These are phyloP conservation scores for Trichoderma oligosporum DNA, from an alignment of 2,329 filamentous ascomycete genomes.

Conservation along the genomic window DNA sequence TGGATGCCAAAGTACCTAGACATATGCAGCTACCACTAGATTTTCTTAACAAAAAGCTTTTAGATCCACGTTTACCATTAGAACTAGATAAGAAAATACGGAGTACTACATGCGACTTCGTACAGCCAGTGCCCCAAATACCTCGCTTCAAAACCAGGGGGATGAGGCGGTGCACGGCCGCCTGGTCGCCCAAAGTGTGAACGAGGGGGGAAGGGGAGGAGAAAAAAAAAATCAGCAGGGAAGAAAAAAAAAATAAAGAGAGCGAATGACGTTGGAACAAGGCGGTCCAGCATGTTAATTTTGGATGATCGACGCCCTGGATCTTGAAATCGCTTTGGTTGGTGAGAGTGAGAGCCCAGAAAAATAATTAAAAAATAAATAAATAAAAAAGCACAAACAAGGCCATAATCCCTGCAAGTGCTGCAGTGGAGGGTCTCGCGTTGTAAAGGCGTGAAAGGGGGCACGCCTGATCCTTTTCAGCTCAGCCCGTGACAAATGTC, in stretches of 20 bases:
- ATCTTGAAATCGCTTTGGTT: slow-evolving; percentile 7
- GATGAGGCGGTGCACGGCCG: slow-evolving; percentile 17
- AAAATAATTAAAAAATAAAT: too few relatives aligned
- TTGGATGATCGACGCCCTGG: slow-evolving; percentile 19
- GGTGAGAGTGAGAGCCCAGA: too few relatives aligned
- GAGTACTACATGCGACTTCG: too few relatives aligned
- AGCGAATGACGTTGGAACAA: slow-evolving; percentile 18
- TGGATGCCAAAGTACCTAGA: too few relatives aligned
- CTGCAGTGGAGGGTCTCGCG: background rate
- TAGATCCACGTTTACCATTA: too few relatives aligned
- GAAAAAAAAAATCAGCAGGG: background rate
- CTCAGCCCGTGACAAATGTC: background rate
- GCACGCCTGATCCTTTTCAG: background rate
- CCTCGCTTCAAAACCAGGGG: too few relatives aligned
- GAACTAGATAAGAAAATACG: too few relatives aligned
- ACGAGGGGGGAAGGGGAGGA: background rate
- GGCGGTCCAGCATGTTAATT: slow-evolving; percentile 1
- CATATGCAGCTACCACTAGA: too few relatives aligned
- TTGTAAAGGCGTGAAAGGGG: background rate
- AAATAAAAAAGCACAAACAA: slow-evolving; percentile 14
- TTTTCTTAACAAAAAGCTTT: too few relatives aligned
- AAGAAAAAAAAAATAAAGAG: background rate
- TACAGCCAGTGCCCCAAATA: too few relatives aligned
- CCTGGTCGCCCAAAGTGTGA: too few relatives aligned
- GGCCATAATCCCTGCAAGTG: slow-evolving; percentile 15